phyloP scores from a whole-genome alignment of 768 basidiomycete species.

The Tricholomella constricta region DNA sequence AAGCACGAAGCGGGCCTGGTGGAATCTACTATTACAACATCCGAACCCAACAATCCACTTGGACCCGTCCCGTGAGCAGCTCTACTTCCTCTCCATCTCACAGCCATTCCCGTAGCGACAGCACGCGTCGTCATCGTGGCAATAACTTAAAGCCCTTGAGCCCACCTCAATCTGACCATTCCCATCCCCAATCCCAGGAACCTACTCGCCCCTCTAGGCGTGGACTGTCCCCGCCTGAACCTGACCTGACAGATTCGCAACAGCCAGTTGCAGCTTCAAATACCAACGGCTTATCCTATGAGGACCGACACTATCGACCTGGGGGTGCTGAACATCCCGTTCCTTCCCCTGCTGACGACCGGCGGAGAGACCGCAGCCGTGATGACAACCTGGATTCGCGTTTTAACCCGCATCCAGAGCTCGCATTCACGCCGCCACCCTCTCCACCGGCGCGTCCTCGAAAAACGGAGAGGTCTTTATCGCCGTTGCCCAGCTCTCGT shows the following conservation, averaged over 20 bases:
- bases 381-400: conserved; percentile 15
- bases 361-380: conserved; percentile 22
- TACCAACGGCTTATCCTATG: conserved; percentile 45
- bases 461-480: conserved; percentile 30
- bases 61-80: conserved; percentile 51
- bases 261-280: conserved; percentile 16
- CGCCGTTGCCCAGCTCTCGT: conserved; percentile 24
- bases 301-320: conserved; percentile 71
- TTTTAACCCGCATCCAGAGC: conserved; percentile 18
- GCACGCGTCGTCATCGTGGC: conserved; percentile 25
- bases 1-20: conserved; percentile 48
- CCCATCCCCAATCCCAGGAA: conserved; percentile 30
- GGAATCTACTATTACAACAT: conserved; percentile 59
- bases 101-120: conserved; percentile 24
- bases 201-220: conserved; percentile 21
- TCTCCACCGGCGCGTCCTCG: conserved; percentile 31
- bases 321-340: conserved; percentile 25
- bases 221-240: conserved; percentile 16
- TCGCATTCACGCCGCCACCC: conserved; percentile 24
- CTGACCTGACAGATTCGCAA: conserved; percentile 20
- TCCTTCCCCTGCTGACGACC: conserved; percentile 23
- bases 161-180: conserved; percentile 32
- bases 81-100: conserved; percentile 24
- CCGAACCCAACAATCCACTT: conserved; percentile 57
- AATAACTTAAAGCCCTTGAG: conserved; percentile 23